Evolutionary conservation across 2,329 filamentous ascomycete genomes (phyloP), one percentile per base, ranked within the genome.

Genomic region (Fusarium musae): DNA sequence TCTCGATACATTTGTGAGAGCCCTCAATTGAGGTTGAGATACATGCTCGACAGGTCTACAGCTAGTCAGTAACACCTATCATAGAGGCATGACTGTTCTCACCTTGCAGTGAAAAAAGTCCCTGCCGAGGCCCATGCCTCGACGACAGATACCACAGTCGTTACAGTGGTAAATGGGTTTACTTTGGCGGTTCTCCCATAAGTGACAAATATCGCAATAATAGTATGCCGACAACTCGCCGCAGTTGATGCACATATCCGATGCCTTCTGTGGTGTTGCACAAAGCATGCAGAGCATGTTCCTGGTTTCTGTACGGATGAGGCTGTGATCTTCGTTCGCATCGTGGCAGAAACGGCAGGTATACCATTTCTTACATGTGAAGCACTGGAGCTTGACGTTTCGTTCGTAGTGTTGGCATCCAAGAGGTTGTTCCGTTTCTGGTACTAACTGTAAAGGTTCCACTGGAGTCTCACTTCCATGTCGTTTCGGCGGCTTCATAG

Each of bases 101-200:
- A 96, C 94, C 89, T 97, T 97, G 92, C 96, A 99, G 82, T 99
- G 96, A 79, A 97, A 95, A 80, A 97, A 99, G 80, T 99, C 96
- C 80, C 97, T 98, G 8, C 96, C 96, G 36, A 99, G 85, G 3
- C 96, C 96, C 80, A 94, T 90, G 3, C 96, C 96, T 64, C 95
- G 92, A 66, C 96, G 90, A 80, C 96, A 99, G 69, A 99, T 97
- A 9, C 96, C 96, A 82, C 96, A 99, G 78, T 98, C 96, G 78
- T 91, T 89, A 82, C 96, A 99, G 80, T 99, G 96, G 80, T 99
- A 99, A 64, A 98, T 97, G 73, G 92, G 93, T 81, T 97, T 98
- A 74, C 91, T 92, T 61, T 91, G 90, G 75, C 98, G 93, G 78
- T 98, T 95, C 79, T 98, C 96, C 96, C 96, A 99, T 4, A 99